Conservation (phyloP, 352 stramenopile genomes). For the Pythium chondricola region DNA sequence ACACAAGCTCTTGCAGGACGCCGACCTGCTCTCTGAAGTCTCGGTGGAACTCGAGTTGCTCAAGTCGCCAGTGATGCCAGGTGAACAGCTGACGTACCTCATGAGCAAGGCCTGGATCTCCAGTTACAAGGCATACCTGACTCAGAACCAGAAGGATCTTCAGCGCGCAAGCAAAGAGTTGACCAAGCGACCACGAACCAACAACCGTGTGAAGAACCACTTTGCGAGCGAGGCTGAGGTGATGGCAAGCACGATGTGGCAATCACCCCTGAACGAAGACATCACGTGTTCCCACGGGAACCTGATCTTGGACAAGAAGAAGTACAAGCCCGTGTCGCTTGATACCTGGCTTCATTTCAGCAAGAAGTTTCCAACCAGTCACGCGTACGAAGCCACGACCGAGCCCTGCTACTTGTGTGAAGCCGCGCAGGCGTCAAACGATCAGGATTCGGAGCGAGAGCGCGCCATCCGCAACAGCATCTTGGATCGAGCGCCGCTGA, state of each 20-base stretch:
- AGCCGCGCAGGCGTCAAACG: constrained; percentile 36
- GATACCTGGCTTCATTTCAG: constrained; percentile 63
- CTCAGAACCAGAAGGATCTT: constrained; percentile 42
- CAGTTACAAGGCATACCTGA: constrained; percentile 62
- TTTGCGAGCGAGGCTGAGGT: constrained; percentile 10
- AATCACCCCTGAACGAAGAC: constrained; percentile 55
- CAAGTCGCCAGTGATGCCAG: constrained; percentile 27
- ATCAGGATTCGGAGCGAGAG: constrained; percentile 40
- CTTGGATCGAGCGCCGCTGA: constrained; percentile 39
- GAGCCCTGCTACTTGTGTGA: constrained; percentile 49
- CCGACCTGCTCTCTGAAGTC: constrained; percentile 42
- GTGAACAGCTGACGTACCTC: constrained; percentile 26
- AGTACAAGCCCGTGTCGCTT: constrained; percentile 41
- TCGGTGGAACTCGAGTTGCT: constrained; percentile 41
- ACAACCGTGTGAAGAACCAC: constrained; percentile 18
- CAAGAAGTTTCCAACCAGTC: constrained; percentile 38
- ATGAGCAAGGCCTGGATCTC: constrained; percentile 70
- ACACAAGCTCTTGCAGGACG: constrained; percentile 47
- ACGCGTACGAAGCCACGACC: constrained; percentile 26
- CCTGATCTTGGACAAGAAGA: constrained; percentile 58
- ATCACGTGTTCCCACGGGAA: constrained; percentile 68
- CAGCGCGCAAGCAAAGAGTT: constrained; percentile 19
- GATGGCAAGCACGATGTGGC: constrained; percentile 25
- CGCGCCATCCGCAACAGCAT: constrained; percentile 52
- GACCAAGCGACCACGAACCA: constrained; percentile 20